Conservation (phyloP, 305 asterid species). For the Fraxinus angustifolia region DNA sequence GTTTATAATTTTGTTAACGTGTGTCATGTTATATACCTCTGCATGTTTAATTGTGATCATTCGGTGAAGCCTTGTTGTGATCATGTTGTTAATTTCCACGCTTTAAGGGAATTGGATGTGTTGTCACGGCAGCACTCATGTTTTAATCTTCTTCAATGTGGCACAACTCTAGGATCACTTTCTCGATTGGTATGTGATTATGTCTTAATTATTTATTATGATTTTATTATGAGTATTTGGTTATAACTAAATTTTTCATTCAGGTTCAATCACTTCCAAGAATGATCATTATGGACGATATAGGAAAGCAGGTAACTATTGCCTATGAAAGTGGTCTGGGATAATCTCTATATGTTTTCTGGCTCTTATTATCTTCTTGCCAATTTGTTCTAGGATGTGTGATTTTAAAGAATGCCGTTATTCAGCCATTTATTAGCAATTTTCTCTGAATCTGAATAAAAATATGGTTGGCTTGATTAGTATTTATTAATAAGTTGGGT, state of each 20-base stretch:
- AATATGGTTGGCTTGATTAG: background rate
- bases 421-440: background rate
- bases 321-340: background rate
- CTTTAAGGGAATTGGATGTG: conserved; percentile 79
- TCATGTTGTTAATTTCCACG: conserved; percentile 11
- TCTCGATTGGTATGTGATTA: conserved; percentile 68
- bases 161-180: conserved; percentile 93
- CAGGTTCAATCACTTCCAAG: conserved; percentile 99
- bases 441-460: background rate
- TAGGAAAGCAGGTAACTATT: conserved; percentile 75
- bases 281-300: conserved; percentile 88
- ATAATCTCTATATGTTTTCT: background rate
- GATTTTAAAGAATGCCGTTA: background rate
- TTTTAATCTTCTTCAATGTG: conserved; percentile 79
- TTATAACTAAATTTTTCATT: conserved; percentile 28
- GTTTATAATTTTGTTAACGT: background rate
- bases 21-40: background rate
- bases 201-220: background rate
- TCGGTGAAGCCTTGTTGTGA: background rate
- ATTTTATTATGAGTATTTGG: conserved; percentile 15
- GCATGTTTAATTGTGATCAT: background rate
- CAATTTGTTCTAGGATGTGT: background rate
- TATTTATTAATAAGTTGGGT: background rate
- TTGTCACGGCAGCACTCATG: conserved; percentile 87
- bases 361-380: background rate